phyloP scores from a whole-genome alignment of 2,329 filamentous ascomycete species.

The Monilinia laxa region DNA sequence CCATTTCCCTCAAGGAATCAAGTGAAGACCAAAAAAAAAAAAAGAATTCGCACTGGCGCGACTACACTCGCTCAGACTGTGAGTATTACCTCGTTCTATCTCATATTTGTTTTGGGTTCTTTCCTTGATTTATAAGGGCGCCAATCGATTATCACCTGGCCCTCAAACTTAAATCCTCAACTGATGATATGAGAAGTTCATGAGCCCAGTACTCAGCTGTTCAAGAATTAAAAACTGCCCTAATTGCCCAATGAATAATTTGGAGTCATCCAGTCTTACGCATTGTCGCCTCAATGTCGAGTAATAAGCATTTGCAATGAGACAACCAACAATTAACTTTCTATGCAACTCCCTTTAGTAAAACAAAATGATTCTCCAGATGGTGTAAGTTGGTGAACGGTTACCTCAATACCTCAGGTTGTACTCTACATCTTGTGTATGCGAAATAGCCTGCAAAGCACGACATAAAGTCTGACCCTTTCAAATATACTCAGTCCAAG shows the following conservation, averaged over 20 bases:
- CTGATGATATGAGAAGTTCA: background rate
- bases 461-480: too few species aligned
- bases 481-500: background rate
- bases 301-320: background rate
- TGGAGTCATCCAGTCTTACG: background rate
- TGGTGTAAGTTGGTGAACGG: background rate
- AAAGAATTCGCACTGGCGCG: background rate
- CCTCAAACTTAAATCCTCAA: background rate
- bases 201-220: background rate
- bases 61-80: background rate
- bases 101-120: background rate
- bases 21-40: background rate
- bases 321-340: background rate
- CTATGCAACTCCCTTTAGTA: background rate
- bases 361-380: background rate
- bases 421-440: too few species aligned
- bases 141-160: too few species aligned
- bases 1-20: background rate
- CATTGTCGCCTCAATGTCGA: background rate
- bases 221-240: background rate
- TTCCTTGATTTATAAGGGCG: background rate
- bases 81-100: background rate
- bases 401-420: background rate
- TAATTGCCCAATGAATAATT: too few species aligned
- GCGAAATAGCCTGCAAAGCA: too few species aligned